Evolutionary conservation across 352 stramenopile genomes (phyloP).

Genomic region (Globisporangium spinosum): DNA sequence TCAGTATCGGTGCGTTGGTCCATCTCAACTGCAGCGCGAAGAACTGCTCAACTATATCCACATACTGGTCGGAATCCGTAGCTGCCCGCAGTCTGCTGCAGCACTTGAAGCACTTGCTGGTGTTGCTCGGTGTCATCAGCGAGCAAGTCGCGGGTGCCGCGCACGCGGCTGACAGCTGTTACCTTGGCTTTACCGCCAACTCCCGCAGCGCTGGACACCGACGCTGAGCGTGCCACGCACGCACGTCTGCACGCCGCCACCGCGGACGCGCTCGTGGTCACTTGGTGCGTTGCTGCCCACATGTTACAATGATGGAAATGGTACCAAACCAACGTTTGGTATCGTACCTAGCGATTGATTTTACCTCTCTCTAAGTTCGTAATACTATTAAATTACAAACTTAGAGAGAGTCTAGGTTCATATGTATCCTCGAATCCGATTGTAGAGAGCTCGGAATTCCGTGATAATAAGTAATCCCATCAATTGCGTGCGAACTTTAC

Average conservation of each 20-base stretch:
- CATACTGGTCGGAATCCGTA: constrained; percentile 78
- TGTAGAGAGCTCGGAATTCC: too few relatives aligned
- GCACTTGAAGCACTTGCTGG: constrained; percentile 45
- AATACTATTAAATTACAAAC: too few relatives aligned
- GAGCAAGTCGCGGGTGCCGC: constrained; percentile 73
- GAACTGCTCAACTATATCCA: neutral
- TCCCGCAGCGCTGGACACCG: neutral
- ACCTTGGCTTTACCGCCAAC: constrained; percentile 21
- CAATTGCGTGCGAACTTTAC: neutral
- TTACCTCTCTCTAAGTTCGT: too few relatives aligned
- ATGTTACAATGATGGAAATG: neutral
- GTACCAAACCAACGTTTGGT: neutral
- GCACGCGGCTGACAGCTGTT: constrained; percentile 47
- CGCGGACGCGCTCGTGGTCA: neutral
- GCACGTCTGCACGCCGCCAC: neutral
- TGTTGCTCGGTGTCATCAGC: constrained; percentile 60
- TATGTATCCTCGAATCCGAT: too few relatives aligned
- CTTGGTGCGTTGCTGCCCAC: constrained; percentile 4
- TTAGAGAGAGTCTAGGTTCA: too few relatives aligned
- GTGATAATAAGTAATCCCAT: too few relatives aligned
- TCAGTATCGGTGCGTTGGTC: neutral
- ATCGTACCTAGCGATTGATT: too few relatives aligned
- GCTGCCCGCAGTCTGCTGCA: constrained; percentile 54
- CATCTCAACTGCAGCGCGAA: neutral
- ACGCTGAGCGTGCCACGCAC: neutral